Evolutionary conservation across 2,329 filamentous ascomycete species (phyloP).

Genomic region (Penicillium sp.): DNA sequence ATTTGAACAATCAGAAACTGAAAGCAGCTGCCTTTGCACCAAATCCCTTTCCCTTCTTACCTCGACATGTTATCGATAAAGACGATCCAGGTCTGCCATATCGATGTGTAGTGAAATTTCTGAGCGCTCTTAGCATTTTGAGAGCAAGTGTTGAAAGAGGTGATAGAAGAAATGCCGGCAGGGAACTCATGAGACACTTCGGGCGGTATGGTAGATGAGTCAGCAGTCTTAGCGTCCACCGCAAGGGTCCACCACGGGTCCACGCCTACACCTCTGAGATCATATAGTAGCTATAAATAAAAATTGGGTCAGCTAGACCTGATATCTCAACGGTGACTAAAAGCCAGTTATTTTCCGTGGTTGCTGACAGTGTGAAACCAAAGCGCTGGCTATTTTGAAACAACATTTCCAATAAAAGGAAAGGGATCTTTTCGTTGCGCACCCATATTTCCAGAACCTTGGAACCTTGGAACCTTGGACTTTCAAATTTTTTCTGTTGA

Average conservation of each 20-base stretch:
- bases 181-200: background rate
- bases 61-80: conserved; percentile 18
- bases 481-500: background rate
- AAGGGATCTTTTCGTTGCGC: background rate
- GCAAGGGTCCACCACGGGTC: background rate
- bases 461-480: background rate
- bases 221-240: background rate
- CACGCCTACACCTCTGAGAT: conserved; percentile 1
- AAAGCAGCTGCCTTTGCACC: conserved; percentile 3
- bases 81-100: conserved; percentile 4
- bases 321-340: background rate
- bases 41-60: conserved; percentile 13
- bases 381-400: background rate
- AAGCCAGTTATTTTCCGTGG: background rate
- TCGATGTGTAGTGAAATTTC: conserved; percentile 3
- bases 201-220: background rate
- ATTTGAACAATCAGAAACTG: conserved; percentile 7
- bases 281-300: background rate
- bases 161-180: background rate
- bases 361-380: background rate
- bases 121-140: conserved; percentile 7
- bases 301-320: background rate
- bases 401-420: background rate
- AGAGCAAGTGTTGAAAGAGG: background rate
- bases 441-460: background rate